Conservation (phyloP, 768 basidiomycete genomes). For the Cytidiella melzeri region DNA sequence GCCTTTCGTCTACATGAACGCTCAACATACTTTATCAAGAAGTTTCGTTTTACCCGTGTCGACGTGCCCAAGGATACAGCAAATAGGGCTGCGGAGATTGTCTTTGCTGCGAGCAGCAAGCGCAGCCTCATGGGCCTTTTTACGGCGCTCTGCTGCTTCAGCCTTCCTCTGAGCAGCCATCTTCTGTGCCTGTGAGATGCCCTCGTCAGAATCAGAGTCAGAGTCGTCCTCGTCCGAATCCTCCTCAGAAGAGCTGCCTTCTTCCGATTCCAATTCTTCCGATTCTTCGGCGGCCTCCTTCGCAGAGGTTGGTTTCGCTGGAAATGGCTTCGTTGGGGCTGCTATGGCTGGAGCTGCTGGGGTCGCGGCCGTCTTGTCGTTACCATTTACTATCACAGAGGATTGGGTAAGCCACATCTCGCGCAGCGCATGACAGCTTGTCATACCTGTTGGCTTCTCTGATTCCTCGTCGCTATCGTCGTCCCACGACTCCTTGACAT, state of each 20-base stretch:
- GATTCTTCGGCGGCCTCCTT: conserved; percentile 9
- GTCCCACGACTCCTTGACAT: conserved; percentile 52
- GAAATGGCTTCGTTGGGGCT: conserved; percentile 17
- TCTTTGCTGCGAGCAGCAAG: conserved; percentile 84
- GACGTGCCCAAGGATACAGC: conserved; percentile 98
- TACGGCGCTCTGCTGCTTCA: conserved; percentile 74
- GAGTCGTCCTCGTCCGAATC: conserved; percentile 33
- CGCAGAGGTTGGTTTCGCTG: conserved; percentile 12
- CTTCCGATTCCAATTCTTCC: conserved; percentile 12
- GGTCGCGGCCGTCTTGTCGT: conserved; percentile 19
- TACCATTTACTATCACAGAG: conserved; percentile 9
- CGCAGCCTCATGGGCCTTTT: conserved; percentile 79
- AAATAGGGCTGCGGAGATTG: conserved; percentile 91
- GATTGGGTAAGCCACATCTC: no score
- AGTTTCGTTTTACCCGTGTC: conserved; percentile 99
- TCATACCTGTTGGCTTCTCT: conserved; percentile 13
- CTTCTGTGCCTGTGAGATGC: conserved; percentile 62
- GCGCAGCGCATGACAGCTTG: no score
- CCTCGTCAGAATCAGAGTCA: conserved; percentile 48
- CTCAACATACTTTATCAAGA: conserved; percentile 74
- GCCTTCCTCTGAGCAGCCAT: conserved; percentile 69
- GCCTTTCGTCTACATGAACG: background rate
- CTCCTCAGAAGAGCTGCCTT: conserved; percentile 17
- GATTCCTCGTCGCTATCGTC: conserved; percentile 53
- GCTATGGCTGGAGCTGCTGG: conserved; percentile 26